Conservation (phyloP, 805 yeast species). For the Hemisphaericaspora nanyangensis region DNA sequence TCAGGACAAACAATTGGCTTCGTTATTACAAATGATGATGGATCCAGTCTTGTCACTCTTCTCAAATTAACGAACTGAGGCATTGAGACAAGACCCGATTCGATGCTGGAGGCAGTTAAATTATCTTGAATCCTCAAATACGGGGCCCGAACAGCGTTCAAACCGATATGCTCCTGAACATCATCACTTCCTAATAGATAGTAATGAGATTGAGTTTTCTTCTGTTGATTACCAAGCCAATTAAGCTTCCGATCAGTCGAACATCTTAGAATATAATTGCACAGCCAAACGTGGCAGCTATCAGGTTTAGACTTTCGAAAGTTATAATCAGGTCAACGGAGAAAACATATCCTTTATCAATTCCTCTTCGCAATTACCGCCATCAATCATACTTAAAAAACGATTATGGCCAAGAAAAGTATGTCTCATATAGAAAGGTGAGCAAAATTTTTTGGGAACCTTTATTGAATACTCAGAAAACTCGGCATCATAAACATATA, state of each 20-base stretch:
- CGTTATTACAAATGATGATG: neutral
- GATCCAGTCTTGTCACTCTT: neutral
- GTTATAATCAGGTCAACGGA: neutral
- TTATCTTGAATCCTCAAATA: neutral
- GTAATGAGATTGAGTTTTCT: neutral
- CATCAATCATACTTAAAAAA: neutral
- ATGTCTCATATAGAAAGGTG: neutral
- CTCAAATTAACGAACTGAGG: neutral
- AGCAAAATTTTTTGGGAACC: neutral
- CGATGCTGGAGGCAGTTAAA: neutral
- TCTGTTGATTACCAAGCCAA: neutral
- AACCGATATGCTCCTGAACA: neutral
- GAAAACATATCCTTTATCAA: neutral
- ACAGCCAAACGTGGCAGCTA: neutral
- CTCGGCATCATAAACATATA: neutral
- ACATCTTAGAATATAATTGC: neutral
- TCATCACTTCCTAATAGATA: neutral
- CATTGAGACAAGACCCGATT: neutral
- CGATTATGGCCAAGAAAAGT: neutral
- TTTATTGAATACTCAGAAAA: no score
- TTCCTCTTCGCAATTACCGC: neutral
- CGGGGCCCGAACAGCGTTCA: neutral
- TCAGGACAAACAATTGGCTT: neutral
- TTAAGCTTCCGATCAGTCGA: neutral
- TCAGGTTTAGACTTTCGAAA: neutral